A percentile compares a stretch with the other conserved stretches of the same genome.
Conservation (phyloP, 2,329 filamentous ascomycete genomes). For the Verticillium klebahnii region DNA sequence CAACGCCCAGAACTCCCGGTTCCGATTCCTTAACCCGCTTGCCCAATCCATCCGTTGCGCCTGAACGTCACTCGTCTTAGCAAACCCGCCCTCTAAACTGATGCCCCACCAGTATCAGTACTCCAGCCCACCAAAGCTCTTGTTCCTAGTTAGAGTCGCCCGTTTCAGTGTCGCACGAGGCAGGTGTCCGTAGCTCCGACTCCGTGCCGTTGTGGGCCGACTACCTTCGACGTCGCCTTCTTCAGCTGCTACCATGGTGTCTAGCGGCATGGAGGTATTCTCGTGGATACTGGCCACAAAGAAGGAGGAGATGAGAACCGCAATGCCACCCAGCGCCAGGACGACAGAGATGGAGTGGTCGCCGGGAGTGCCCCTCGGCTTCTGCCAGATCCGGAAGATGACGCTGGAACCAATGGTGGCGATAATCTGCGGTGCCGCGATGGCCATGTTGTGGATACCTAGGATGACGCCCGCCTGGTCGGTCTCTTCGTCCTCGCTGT, state of each 20-base stretch:
- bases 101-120: conserved; percentile 23
- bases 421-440: conserved; percentile 86
- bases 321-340: conserved; percentile 75
- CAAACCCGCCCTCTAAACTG: too few relatives aligned
- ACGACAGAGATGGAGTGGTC: conserved; percentile 87
- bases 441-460: conserved; percentile 92
- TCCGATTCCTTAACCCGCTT: neutral
- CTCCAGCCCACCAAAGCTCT: conserved; percentile 45
- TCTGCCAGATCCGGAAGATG: conserved; percentile 83
- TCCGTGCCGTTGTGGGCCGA: conserved; percentile 21
- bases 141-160: conserved; percentile 42
- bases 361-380: conserved; percentile 76
- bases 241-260: conserved; percentile 35
- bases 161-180: conserved; percentile 39
- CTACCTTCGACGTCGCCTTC: conserved; percentile 29
- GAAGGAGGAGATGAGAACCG: conserved; percentile 71
- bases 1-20: neutral
- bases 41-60: too few relatives aligned
- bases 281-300: conserved; percentile 66
- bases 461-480: conserved; percentile 87
- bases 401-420: conserved; percentile 79
- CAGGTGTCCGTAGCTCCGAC: conserved; percentile 34
- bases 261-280: conserved; percentile 36
- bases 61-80: too few relatives aligned
- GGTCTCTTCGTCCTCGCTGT: conserved; percentile 47